These are phyloP conservation scores for Bryoerythrophyllum caledonicum DNA, from an alignment of 225 moss, liverwort and hornwort species.

Conservation along the genomic window DNA sequence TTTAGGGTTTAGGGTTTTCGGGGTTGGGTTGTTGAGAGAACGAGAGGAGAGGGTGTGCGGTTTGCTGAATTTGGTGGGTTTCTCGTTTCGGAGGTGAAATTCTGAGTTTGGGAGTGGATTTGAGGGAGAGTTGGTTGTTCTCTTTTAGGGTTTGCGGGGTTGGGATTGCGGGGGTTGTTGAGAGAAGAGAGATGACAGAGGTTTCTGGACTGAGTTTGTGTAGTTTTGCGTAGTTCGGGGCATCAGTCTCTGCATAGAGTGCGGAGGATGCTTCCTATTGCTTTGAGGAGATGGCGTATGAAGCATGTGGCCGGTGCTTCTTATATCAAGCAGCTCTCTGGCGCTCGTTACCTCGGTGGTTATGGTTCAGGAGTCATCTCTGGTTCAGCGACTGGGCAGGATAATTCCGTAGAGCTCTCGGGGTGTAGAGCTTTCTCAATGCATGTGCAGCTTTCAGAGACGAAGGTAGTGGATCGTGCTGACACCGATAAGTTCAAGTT, in stretches of 20 bases:
- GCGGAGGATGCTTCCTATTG: slow-evolving; percentile 56
- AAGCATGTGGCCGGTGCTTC: slow-evolving; percentile 31
- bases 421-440: slow-evolving; percentile 16
- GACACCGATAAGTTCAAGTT: slow-evolving; percentile 31
- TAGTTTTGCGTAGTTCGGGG: slow-evolving; percentile 19
- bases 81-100: neutral
- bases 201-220: neutral
- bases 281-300: slow-evolving; percentile 53
- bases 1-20: neutral
- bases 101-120: neutral
- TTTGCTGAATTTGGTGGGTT: too few relatives aligned
- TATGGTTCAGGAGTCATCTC: slow-evolving; percentile 24
- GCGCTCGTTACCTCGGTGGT: slow-evolving; percentile 6
- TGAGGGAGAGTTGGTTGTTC: too few relatives aligned
- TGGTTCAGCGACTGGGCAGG: slow-evolving; percentile 20
- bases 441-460: slow-evolving; percentile 2
- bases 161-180: neutral
- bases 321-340: slow-evolving; percentile 26
- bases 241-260: slow-evolving; percentile 27
- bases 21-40: neutral
- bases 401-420: neutral
- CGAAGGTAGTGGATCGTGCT: slow-evolving; percentile 9
- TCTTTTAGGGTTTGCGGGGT: too few relatives aligned
- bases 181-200: too few relatives aligned
- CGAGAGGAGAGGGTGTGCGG: too few relatives aligned